Evolutionary conservation across 2,329 filamentous ascomycete genomes (phyloP).

Genomic region (Clonostachys rhizophaga): DNA sequence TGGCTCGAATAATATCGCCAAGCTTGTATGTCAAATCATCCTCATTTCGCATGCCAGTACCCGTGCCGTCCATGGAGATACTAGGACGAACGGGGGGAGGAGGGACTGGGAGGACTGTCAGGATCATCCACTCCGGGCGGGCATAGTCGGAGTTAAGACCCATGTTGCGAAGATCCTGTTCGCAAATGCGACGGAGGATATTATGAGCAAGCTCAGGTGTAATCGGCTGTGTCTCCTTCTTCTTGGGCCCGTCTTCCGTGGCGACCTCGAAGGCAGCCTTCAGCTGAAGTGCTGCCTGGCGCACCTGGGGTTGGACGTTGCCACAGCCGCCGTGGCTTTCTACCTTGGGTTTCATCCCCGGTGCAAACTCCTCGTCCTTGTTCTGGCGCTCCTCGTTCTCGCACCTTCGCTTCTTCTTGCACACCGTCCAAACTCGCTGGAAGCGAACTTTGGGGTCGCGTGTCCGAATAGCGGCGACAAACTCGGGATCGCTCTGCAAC

Average conservation of each 20-base stretch:
- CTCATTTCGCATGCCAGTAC: slow-evolving; percentile 88
- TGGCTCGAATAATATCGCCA: slow-evolving; percentile 96
- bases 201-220: slow-evolving; percentile 80
- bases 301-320: slow-evolving; percentile 82
- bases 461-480: slow-evolving; percentile 73
- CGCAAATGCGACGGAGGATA: slow-evolving; percentile 80
- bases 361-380: slow-evolving; percentile 64
- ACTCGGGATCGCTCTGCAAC: slow-evolving; percentile 76
- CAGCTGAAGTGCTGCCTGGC: slow-evolving; percentile 80
- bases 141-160: slow-evolving; percentile 94
- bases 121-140: slow-evolving; percentile 95
- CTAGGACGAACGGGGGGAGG: slow-evolving; percentile 94
- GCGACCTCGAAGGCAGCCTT: slow-evolving; percentile 65
- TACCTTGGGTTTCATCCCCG: slow-evolving; percentile 46
- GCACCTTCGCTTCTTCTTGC: slow-evolving; percentile 83
- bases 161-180: slow-evolving; percentile 78
- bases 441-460: slow-evolving; percentile 95
- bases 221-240: slow-evolving; percentile 75
- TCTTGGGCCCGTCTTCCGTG: slow-evolving; percentile 64
- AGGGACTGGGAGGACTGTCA: slow-evolving; percentile 91
- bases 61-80: slow-evolving; percentile 94
- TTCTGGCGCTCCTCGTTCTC: slow-evolving; percentile 73
- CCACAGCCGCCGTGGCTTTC: slow-evolving; percentile 84
- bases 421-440: slow-evolving; percentile 85
- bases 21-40: slow-evolving; percentile 99